These are phyloP conservation scores for Ichthyophthirius multifiliis DNA, from an alignment of 169 alveolate genomes.

Conservation along the genomic window DNA sequence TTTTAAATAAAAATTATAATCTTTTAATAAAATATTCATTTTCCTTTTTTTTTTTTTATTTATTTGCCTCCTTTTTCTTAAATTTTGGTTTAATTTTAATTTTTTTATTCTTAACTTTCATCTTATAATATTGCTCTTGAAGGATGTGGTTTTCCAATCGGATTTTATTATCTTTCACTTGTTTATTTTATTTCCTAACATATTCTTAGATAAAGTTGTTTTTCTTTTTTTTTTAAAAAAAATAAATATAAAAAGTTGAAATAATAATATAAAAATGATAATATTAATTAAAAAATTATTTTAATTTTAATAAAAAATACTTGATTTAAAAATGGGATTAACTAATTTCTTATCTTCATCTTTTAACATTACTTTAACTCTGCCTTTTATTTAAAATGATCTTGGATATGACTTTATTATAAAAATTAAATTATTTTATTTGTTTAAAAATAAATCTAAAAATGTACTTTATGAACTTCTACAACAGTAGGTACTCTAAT, in stretches of 20 bases:
- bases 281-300: background rate
- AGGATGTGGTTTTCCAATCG: slow-evolving; percentile 1
- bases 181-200: background rate
- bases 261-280: background rate
- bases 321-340: background rate
- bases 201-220: background rate
- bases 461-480: background rate
- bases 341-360: background rate
- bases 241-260: background rate
- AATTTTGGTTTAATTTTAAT: no score
- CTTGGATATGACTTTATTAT: background rate
- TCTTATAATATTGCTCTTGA: no score
- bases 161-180: background rate
- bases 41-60: no score
- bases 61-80: no score
- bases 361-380: background rate
- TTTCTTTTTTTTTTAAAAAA: background rate
- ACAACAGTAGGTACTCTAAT: background rate
- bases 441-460: background rate
- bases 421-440: background rate
- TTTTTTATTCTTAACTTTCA: no score
- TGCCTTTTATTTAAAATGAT: background rate
- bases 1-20: no score
- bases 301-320: background rate
- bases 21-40: no score